Conservation (phyloP, 495 filamentous ascomycete species). For the Aspergillus baeticus region DNA sequence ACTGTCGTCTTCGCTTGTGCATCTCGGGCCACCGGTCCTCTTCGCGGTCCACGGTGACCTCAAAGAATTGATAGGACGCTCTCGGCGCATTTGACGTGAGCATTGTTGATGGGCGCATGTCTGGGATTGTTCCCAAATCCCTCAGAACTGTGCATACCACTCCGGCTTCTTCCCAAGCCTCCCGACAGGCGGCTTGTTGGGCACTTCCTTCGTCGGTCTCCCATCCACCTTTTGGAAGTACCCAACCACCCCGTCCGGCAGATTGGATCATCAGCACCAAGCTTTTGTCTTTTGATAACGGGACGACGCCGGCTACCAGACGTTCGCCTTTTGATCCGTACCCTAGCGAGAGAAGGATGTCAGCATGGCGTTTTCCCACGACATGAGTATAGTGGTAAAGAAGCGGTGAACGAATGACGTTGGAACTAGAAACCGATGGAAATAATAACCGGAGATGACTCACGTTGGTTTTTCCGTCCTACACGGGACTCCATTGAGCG, state of each 20-base stretch:
- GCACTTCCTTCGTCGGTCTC: slow-evolving; percentile 82
- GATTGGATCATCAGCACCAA: slow-evolving; percentile 93
- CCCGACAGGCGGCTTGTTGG: slow-evolving; percentile 67
- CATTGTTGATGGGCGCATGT: slow-evolving; percentile 61
- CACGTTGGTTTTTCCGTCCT: slow-evolving; percentile 76
- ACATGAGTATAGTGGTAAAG: not conserved
- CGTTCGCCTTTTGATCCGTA: slow-evolving; percentile 91
- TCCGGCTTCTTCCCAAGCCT: slow-evolving; percentile 98
- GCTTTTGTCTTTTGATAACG: slow-evolving; percentile 69
- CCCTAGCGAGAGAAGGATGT: slow-evolving; percentile 51
- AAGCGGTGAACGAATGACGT: not conserved
- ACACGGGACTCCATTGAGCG: slow-evolving; percentile 76
- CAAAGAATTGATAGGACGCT: slow-evolving; percentile 84
- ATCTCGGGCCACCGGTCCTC: slow-evolving; percentile 90
- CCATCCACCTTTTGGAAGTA: slow-evolving; percentile 97
- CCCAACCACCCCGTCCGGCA: slow-evolving; percentile 84
- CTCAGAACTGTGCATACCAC: slow-evolving; percentile 77
- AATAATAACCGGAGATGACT: slow-evolving; percentile 38
- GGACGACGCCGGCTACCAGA: slow-evolving; percentile 92
- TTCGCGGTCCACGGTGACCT: slow-evolving; percentile 78
- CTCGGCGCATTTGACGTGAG: slow-evolving; percentile 66
- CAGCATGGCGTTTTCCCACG: slow-evolving; percentile 12
- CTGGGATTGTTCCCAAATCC: slow-evolving; percentile 82
- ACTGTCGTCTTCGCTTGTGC: slow-evolving; percentile 84
- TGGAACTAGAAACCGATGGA: not conserved